Evolutionary conservation across 179 eudicot species (phyloP).

Genomic region (Carnegiea gigantea): DNA sequence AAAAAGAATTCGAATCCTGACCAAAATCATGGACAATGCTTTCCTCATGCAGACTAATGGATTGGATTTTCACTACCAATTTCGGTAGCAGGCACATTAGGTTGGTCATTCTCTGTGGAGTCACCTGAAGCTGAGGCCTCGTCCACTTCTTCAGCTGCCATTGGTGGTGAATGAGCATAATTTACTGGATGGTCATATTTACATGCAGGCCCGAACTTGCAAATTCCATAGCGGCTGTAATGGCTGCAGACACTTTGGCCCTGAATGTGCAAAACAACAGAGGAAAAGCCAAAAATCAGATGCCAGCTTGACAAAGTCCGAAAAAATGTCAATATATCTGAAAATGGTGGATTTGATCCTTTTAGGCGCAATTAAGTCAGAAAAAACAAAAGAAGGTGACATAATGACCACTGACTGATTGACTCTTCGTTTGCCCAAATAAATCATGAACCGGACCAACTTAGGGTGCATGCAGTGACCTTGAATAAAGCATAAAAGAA

Average conservation of each 20-base stretch:
- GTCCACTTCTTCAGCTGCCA: neutral
- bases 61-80: neutral
- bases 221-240: slow-evolving; percentile 56
- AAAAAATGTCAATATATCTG: neutral
- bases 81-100: neutral
- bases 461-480: neutral
- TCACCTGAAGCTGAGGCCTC: neutral
- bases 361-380: neutral
- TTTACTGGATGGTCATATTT: slow-evolving; percentile 51
- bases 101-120: neutral
- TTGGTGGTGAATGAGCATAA: neutral
- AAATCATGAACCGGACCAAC: neutral
- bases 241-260: slow-evolving; percentile 51
- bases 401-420: neutral
- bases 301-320: neutral
- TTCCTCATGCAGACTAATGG: neutral
- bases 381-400: neutral
- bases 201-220: slow-evolving; percentile 68
- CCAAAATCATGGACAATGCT: neutral
- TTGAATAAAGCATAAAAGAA: neutral
- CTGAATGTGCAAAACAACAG: slow-evolving; percentile 23
- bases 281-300: neutral
- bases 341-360: neutral
- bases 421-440: neutral
- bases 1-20: neutral